Percentiles rank a stretch among this genome's conserved stretches.
These are phyloP conservation scores for Iberis amara DNA, from an alignment of 441 rosid genomes.

Conservation along the genomic window DNA sequence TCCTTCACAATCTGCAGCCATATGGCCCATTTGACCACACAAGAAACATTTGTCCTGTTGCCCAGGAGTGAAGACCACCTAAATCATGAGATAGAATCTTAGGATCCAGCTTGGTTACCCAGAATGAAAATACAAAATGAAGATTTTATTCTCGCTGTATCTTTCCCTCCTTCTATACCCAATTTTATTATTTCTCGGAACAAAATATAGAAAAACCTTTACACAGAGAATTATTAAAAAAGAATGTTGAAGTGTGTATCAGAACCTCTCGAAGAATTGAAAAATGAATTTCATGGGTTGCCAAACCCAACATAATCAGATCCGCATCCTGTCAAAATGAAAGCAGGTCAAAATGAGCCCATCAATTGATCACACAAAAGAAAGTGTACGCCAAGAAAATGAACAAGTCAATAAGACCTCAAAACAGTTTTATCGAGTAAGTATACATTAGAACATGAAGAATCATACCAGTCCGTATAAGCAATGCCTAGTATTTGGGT, in stretches of 20 bases:
- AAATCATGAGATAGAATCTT: conserved; percentile 8
- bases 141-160: background rate
- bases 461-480: conserved; percentile 84
- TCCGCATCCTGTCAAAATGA: conserved; percentile 81
- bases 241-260: conserved; percentile 8
- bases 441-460: conserved; percentile 26
- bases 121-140: conserved; percentile 2
- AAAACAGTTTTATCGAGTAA: background rate
- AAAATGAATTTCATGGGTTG: conserved; percentile 94
- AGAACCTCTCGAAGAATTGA: conserved; percentile 95
- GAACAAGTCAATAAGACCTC: conserved; percentile 6
- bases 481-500: conserved; percentile 93
- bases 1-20: conserved; percentile 85
- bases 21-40: conserved; percentile 95
- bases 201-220: background rate
- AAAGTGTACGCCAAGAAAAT: conserved; percentile 9
- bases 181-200: background rate
- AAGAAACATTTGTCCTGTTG: conserved; percentile 85
- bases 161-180: background rate
- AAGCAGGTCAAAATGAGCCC: conserved; percentile 20
- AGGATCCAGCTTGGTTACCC: background rate
- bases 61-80: conserved; percentile 91
- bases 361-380: conserved; percentile 15
- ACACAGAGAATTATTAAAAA: background rate
- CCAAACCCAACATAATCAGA: conserved; percentile 92